Evolutionary conservation across 1,284 basidiomycete species (phyloP), one percentile per base, ranked within the genome.

Genomic region (Sporisorium exsertum): DNA sequence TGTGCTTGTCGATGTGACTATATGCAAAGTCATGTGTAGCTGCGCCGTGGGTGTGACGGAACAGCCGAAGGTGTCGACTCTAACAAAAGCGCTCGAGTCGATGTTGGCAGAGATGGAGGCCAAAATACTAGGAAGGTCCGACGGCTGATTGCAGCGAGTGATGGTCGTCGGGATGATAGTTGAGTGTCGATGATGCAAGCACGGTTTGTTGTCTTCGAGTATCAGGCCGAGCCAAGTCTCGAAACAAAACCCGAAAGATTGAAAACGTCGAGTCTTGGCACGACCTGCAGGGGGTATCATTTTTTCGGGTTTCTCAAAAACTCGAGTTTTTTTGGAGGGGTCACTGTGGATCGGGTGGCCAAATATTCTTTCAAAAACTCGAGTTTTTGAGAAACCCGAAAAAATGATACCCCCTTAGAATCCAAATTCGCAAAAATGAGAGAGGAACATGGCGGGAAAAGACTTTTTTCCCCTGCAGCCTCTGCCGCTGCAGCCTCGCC

Each of bases 201-300:
- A 20, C 46, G 26, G 12, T 26, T 32, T 50, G 26, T 32, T 50
- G 49, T 49, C 27, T 27, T 12, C 16, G 46, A 47, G 27, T 18
- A 49, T 29, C 47, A 49, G n/a, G 26, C 47, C 47, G 18, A 49
- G n/a, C 47, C 3, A 22, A 49, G 29, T 32, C 49, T 33, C n/a
- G 49, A 50, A 50, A 12, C 27, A 9, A 15, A 29, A 32, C 8
- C 47, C 16, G 29, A 32, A 49, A 32, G 32, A 32, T n/a, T n/a
- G 1, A 49, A 49, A 29, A 27, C 29, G 47, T 49, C 47, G 47
- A 49, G 18, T 24, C 52, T 54, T 27, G 52, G 35, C 52, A 40
- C 5, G 6, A 35, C 35, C 35, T 12, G 13, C 35, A 35, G 8
- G 22, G 26, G 22, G 27, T 27, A 50, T 27, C 20, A n/a, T n/a